Evolutionary conservation across 495 filamentous ascomycete species (phyloP), one percentile per base, ranked within the genome.

Genomic region (Rhypophila decipiens): DNA sequence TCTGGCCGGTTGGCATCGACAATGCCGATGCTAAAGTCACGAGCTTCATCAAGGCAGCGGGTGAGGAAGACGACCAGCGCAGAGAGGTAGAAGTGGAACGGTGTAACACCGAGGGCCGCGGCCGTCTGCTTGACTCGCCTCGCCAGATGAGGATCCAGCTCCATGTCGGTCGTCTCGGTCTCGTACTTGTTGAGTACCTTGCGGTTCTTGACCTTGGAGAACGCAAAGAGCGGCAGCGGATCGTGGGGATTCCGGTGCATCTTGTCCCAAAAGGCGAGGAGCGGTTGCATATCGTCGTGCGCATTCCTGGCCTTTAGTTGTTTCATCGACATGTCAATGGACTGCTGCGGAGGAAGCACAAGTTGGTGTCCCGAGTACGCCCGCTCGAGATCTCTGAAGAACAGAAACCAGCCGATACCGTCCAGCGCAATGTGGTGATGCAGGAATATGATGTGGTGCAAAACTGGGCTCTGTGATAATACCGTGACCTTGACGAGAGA

Each of bases 81-180:
- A 21, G 67, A 53, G 20, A 71, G 43, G 31, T 67, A 57, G 39
- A 68, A 63, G 42, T 73, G 68, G 48, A 70, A 70, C 0, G 67
- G 47, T 2, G 63, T 72, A 15, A 37, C 35, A 37, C 35, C 35
- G n/a, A 37, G 35, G 5, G 35, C 35, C 18, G 35, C 35, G 4
- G 52, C 49, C 2, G 44, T 47, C 12, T 53, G 43, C 12, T 38
- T 42, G 12, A 29, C 13, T 12, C 37, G 61, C 43, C 5, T 46
- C 4, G 39, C 15, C 9, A 52, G 8, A 5, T 29, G 36, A 3
- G 39, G 5, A 9, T 23, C 20, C 10, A 60, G 12, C 9, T n/a
- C 17, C 13, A 55, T n/a, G 3, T 43, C 13, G 15, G 46, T 24
- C n/a, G 22, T 46, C 22, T 50, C 18, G 12, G 34, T 9, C 20